Conservation (phyloP, 2,329 filamentous ascomycete genomes). For the Claviceps pusilla region DNA sequence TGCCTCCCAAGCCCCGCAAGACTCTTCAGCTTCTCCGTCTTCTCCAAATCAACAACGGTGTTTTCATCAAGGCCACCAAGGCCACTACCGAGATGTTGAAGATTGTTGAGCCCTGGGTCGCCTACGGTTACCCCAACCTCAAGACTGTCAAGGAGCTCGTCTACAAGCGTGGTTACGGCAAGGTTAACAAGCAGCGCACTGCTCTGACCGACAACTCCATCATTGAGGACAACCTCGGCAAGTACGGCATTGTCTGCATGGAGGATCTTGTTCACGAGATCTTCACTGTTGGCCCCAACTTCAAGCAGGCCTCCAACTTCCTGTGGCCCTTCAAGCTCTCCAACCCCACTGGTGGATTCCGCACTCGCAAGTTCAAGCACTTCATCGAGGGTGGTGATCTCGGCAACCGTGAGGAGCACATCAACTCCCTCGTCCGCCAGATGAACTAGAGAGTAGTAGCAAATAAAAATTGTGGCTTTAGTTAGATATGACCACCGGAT, state of each 20-base stretch:
- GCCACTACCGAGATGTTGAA: constrained; percentile 94
- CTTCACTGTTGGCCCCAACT: constrained; percentile 96
- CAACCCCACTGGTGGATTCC: constrained; percentile 96
- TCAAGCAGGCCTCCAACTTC: constrained; percentile 99
- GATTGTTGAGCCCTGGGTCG: constrained; percentile 96
- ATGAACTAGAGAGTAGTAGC: constrained; percentile 62
- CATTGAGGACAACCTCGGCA: constrained; percentile 90
- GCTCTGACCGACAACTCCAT: constrained; percentile 94
- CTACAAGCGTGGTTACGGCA: constrained; percentile 99
- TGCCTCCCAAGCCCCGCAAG: constrained; percentile 99
- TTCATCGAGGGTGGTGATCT: constrained; percentile 97
- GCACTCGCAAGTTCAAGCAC: constrained; percentile 94
- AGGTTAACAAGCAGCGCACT: constrained; percentile 95
- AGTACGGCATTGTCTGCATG: constrained; percentile 98
- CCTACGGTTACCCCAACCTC: constrained; percentile 98
- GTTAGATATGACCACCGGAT: constrained; percentile 10
- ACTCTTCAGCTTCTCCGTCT: constrained; percentile 98
- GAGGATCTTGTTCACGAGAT: constrained; percentile 99
- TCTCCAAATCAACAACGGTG: constrained; percentile 99
- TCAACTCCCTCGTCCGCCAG: constrained; percentile 89
- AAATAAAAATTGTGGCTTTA: background rate
- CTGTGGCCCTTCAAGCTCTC: constrained; percentile 99
- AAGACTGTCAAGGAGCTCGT: constrained; percentile 98
- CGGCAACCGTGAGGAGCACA: constrained; percentile 96
- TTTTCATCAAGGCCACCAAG: constrained; percentile 96